These are phyloP conservation scores for Phalaenopsis hybrid DNA, from an alignment of 116 monocot species.

Conservation along the genomic window DNA sequence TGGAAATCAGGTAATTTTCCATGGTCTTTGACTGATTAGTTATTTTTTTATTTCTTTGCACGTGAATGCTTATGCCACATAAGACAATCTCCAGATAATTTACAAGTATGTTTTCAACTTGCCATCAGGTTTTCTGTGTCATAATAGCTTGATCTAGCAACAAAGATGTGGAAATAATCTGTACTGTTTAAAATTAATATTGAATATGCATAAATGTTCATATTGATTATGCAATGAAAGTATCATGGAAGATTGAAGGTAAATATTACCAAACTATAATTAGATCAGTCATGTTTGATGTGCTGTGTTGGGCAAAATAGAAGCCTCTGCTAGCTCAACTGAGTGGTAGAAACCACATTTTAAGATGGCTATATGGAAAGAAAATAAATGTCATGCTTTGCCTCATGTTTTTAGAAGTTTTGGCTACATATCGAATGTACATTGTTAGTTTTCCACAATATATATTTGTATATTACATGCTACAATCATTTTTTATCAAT, in stretches of 20 bases:
- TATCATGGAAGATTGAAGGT: background rate
- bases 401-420: background rate
- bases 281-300: background rate
- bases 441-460: background rate
- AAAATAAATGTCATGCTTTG: background rate
- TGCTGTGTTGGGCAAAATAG: background rate
- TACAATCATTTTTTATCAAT: background rate
- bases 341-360: background rate
- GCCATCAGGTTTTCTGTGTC: background rate
- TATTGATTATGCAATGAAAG: background rate
- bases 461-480: too few relatives aligned
- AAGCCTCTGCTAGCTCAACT: background rate
- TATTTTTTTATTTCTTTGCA: background rate
- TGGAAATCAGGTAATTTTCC: slow-evolving; percentile 72
- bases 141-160: background rate
- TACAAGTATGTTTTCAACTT: background rate
- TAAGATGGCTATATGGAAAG: background rate
- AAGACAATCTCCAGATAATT: background rate
- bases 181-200: too few relatives aligned
- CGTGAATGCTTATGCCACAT: background rate
- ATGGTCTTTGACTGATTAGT: background rate
- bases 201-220: background rate
- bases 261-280: background rate
- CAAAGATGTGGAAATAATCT: too few relatives aligned
- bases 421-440: background rate